Percentiles rank a stretch among this genome's conserved stretches.
Evolutionary conservation across 805 yeast species (phyloP).

Genomic region (Metschnikowia continentalis): DNA sequence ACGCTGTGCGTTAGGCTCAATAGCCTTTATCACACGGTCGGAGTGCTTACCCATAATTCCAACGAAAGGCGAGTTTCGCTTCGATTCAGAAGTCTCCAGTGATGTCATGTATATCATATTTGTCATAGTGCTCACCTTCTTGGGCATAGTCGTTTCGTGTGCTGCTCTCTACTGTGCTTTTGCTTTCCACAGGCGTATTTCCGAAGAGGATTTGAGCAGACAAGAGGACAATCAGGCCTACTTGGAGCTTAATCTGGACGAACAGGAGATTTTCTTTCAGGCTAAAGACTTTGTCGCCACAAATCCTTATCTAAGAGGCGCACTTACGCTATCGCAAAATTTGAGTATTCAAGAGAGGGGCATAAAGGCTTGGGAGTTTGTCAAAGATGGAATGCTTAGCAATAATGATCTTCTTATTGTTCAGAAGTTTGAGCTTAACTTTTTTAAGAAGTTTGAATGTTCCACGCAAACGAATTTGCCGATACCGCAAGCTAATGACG

Average conservation of each 20-base stretch:
- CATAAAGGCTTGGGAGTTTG: slow-evolving; percentile 85
- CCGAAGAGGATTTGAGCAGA: slow-evolving; percentile 7
- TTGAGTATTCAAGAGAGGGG: slow-evolving; percentile 81
- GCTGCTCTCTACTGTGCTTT: slow-evolving; percentile 3
- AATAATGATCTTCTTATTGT: slow-evolving; percentile 57
- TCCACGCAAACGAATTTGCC: slow-evolving; percentile 81
- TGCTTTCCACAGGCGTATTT: background rate
- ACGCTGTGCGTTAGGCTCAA: background rate
- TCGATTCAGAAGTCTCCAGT: background rate
- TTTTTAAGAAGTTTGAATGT: slow-evolving; percentile 56
- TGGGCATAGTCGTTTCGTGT: slow-evolving; percentile 1
- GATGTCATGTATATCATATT: background rate
- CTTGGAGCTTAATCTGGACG: slow-evolving; percentile 55
- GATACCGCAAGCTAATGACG: slow-evolving; percentile 75
- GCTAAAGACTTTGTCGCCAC: slow-evolving; percentile 46
- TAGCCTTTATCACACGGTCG: background rate
- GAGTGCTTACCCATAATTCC: background rate
- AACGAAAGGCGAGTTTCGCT: background rate
- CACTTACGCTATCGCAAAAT: slow-evolving; percentile 53
- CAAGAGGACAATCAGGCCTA: slow-evolving; percentile 18
- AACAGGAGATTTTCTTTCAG: slow-evolving; percentile 65
- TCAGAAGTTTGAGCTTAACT: slow-evolving; percentile 60
- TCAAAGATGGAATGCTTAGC: slow-evolving; percentile 50
- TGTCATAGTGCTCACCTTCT: slow-evolving; percentile 3
- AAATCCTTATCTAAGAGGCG: slow-evolving; percentile 38